Base-by-base conservation (phyloP, 257 asterid genomes). In the Solanum etuberosum region DNA sequence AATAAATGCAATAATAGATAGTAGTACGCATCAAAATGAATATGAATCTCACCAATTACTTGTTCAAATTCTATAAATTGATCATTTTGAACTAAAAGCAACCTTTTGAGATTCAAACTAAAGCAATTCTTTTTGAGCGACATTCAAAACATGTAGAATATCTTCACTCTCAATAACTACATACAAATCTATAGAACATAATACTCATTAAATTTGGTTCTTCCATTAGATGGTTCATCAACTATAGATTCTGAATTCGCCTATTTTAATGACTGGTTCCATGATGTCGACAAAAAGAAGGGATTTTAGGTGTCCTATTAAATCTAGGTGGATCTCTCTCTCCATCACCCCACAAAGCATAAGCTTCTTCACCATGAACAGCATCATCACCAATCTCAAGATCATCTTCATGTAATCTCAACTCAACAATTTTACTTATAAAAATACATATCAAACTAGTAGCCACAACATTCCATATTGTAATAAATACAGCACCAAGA, bases 371-470 rank as follows among this genome's bases (percentile, higher is more conserved):
- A 7, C 95, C 95, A 21, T 92, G 95, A 0, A 86, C 94, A 1
- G 93, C 94, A 27, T 93, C 95, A 23, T 93, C 96, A 0, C 96
- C 95, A 37, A 93, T 89, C 85, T 90, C 92, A 0, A 94, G 89
- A 38, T 91, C 96, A 48, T 93, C 94, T 65, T 94, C 98, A 11
- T 91, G 88, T 90, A 93, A 90, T 42, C 98, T 83, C 1, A 94
- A 92, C 4, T 85, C 85, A 32, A 92, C 80, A 1, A 94, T 38
- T 9, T 46, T 78, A 2, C 92, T 85, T 38, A 92, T 91, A 43
- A 94, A 68, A 1, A 93, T 86, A 57, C 95, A 91, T 84, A 94
- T 90, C 23, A 94, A 88, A 84, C 95, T 93, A 3, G 98, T 94
- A 5, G 80, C 87, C 0, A 86, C 89, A 13, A 85, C 92, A 29